These are phyloP conservation scores for Xylaria sp. DNA, from an alignment of 2,329 filamentous ascomycete genomes.

Conservation along the genomic window DNA sequence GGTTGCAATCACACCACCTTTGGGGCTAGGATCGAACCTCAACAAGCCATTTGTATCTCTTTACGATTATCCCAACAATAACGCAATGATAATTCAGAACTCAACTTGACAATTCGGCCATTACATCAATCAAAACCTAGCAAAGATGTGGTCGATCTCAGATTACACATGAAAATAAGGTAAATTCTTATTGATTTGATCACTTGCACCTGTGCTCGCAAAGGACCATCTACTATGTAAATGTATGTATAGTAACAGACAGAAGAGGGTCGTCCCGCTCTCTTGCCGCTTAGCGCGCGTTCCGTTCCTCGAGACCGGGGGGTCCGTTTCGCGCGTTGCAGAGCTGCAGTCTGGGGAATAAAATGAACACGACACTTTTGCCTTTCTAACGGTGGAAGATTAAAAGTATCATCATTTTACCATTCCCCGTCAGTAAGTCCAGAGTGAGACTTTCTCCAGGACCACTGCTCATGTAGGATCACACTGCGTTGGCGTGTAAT, in stretches of 20 bases:
- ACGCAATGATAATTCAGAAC: neutral
- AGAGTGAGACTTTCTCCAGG: neutral
- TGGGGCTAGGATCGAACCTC: neutral
- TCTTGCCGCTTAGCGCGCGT: constrained; percentile 2
- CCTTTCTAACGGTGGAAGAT: neutral
- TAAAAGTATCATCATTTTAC: neutral
- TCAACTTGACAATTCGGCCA: neutral
- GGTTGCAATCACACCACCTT: neutral
- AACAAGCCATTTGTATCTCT: neutral
- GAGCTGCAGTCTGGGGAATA: neutral
- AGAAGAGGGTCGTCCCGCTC: neutral
- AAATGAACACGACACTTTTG: neutral
- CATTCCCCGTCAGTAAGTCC: neutral
- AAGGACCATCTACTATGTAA: neutral
- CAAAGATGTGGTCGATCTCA: neutral
- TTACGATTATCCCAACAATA: neutral
- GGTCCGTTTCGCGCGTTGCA: neutral
- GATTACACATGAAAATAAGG: neutral
- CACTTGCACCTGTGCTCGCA: neutral
- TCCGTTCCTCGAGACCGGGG: neutral
- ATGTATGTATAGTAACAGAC: too few relatives aligned
- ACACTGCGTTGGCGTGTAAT: neutral
- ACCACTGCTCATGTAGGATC: neutral
- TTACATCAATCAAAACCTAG: neutral
- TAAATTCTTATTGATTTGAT: neutral